Evolutionary conservation across 2,329 filamentous ascomycete genomes (phyloP), one percentile per base, ranked within the genome.

Genomic region (Lecanosticta acicola): DNA sequence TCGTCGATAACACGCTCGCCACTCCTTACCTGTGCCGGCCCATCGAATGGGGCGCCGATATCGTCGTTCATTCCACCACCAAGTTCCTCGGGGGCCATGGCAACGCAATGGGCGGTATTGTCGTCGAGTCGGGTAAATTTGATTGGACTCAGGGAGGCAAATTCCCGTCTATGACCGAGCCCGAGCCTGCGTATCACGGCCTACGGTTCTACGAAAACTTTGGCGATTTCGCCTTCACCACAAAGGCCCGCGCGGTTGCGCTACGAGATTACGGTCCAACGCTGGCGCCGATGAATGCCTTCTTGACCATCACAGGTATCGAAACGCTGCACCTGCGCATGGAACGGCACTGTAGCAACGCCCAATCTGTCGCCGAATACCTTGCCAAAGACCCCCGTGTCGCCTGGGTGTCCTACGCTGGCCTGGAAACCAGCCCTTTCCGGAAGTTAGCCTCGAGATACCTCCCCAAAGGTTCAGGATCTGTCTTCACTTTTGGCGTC

Each of bases 1-100:
- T 51, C 32, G 49, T 51, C 24, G 49, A 51, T 35, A 51, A 51
- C 34, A 51, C 49, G 26, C 45, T 51, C 39, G 49, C 49, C 33
- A 48, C 41, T n/a, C 45, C 45, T 32, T 51, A 48, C 35, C 24
- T 51, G 11, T 51, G 49, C 49, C 45, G 49, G 17, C 49, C 49
- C 3, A 42, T 51, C 29, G 49, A 48, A 48, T 48, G 45, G 45
- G 49, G 49, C 2, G 49, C 49, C 16, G 49, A 51, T 16, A 45
- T 51, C 24, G 49, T 51, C 10, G 45, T 51, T 13, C 49, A 51
- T 37, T 48, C 45, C 26, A 48, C 49, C 17, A 51, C 49, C 20
- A 51, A 51, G 24, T 51, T 48, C 17, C 45, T 51, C n/a, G 49
- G 49, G 32, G 49, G 49, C 29, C 49, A 51, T 37, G 49, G 49